Conservation (phyloP, 495 filamentous ascomycete genomes). For the Aspergillus nidulans region DNA sequence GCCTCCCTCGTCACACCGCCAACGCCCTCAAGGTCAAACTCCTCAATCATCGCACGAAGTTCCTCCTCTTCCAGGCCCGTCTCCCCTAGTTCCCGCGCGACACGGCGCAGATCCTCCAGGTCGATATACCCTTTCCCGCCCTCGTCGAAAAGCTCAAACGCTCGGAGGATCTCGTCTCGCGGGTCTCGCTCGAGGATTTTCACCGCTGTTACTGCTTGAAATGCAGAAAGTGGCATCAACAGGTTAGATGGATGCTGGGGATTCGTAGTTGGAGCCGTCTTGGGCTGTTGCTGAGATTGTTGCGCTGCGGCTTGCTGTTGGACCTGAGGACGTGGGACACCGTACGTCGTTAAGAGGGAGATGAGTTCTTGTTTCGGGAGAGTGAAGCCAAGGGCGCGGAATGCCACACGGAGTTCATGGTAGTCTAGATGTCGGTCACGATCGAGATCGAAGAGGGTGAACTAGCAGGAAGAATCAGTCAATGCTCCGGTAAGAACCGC, state of each 20-base stretch:
- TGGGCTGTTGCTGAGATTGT: constrained; percentile 25
- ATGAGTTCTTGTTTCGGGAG: constrained; percentile 79
- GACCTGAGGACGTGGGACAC: constrained; percentile 52
- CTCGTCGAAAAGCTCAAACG: constrained; percentile 85
- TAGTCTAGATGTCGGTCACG: constrained; percentile 92
- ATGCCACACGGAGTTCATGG: constrained; percentile 96
- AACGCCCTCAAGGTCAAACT: constrained; percentile 94
- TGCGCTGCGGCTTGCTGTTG: constrained; percentile 34
- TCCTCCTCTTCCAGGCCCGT: constrained; percentile 86
- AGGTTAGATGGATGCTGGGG: constrained; percentile 52
- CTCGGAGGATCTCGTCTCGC: constrained; percentile 83
- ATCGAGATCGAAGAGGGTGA: constrained; percentile 95
- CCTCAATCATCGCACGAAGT: constrained; percentile 92
- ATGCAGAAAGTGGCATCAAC: constrained; percentile 65
- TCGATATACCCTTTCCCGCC: constrained; percentile 79
- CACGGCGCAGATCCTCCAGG: constrained; percentile 76
- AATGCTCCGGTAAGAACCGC: no score
- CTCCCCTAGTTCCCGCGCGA: constrained; percentile 89
- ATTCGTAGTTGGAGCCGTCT: constrained; percentile 27
- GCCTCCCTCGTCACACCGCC: constrained; percentile 85
- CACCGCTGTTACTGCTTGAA: constrained; percentile 74
- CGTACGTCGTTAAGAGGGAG: constrained; percentile 67
- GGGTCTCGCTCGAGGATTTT: constrained; percentile 80
- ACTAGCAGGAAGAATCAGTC: constrained; percentile 46
- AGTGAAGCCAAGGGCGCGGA: constrained; percentile 94